Evolutionary conservation across 2,329 filamentous ascomycete species (phyloP).

Genomic region (Fusarium decemcellulare): DNA sequence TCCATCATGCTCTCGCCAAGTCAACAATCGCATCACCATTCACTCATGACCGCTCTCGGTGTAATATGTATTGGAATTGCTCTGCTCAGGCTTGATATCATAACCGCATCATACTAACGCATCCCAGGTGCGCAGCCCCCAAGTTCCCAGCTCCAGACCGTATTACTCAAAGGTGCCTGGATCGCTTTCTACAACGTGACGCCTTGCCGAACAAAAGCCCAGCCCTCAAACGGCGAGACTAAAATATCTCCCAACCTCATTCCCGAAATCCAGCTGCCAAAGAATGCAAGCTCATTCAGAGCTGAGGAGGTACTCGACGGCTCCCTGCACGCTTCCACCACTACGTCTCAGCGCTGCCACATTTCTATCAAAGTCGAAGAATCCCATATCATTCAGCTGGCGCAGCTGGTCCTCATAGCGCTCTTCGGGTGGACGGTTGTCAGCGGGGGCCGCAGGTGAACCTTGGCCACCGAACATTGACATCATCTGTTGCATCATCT

Average conservation of each 20-base stretch:
- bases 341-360: conserved; percentile 88
- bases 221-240: conserved; percentile 12
- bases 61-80: conserved; percentile 9
- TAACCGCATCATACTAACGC: conserved; percentile 41
- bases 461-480: conserved; percentile 60
- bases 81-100: conserved; percentile 42
- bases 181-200: conserved; percentile 21
- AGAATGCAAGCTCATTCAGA: conserved; percentile 31
- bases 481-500: conserved; percentile 69
- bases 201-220: conserved; percentile 20
- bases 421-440: conserved; percentile 94
- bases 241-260: conserved; percentile 3
- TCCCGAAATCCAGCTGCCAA: background rate
- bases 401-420: conserved; percentile 90
- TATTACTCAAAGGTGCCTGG: conserved; percentile 35
- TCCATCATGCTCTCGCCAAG: no score
- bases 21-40: background rate
- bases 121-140: conserved; percentile 22
- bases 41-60: background rate
- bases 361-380: conserved; percentile 96
- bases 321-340: conserved; percentile 95
- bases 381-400: conserved; percentile 98
- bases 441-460: conserved; percentile 71
- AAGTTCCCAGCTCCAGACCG: conserved; percentile 25
- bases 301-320: conserved; percentile 79